phyloP scores from a whole-genome alignment of 805 yeast genomes.

The Metschnikowia henanensis region DNA sequence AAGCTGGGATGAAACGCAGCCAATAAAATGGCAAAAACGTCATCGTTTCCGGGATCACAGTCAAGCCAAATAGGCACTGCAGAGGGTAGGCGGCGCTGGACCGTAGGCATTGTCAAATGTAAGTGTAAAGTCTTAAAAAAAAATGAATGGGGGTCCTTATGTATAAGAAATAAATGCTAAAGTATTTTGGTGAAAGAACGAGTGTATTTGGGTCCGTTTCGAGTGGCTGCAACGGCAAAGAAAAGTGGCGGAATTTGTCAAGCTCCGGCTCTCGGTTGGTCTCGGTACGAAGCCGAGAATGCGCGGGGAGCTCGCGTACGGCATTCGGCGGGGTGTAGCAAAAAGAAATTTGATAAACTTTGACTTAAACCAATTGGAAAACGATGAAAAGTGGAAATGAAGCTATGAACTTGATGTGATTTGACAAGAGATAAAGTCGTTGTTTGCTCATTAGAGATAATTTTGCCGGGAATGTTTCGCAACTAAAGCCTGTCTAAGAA shows the following conservation, averaged over 20 bases:
- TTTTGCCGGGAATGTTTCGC: too few species aligned
- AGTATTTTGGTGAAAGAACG: not conserved
- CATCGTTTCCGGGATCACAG: conserved; percentile 94
- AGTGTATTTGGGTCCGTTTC: not conserved
- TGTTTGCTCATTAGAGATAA: too few species aligned
- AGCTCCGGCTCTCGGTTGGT: too few species aligned
- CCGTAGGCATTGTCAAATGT: not conserved
- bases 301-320: not conserved
- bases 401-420: too few species aligned
- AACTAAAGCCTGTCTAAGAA: too few species aligned
- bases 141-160: too few species aligned
- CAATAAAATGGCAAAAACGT: conserved; percentile 70
- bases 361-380: too few species aligned
- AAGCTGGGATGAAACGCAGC: conserved; percentile 60
- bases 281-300: not conserved
- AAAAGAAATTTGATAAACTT: too few species aligned
- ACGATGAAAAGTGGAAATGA: too few species aligned
- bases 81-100: not conserved
- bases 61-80: conserved; percentile 76
- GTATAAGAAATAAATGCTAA: too few species aligned
- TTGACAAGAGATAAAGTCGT: too few species aligned
- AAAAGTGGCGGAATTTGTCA: conserved; percentile 5
- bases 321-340: not conserved
- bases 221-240: not conserved
- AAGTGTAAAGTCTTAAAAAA: too few species aligned